Base-by-base conservation (phyloP, 1,284 basidiomycete genomes). In the Tremellales sp. region DNA sequence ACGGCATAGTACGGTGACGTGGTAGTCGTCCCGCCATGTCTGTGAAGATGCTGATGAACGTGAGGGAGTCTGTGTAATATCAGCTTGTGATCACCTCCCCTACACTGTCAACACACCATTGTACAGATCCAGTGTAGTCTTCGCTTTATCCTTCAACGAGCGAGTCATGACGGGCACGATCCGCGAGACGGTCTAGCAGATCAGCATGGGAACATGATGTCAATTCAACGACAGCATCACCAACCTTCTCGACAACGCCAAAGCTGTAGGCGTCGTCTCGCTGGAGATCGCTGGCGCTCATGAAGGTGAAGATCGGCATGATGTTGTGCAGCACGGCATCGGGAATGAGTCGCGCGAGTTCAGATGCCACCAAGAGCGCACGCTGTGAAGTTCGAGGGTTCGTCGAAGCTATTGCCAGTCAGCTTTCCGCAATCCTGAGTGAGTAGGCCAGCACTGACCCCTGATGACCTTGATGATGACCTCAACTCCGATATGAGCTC, bases 241-340 rank as follows among this genome's bases (percentile, higher is more conserved):
- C 52, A 47, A 88, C 89, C 80, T 87, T 89, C 68, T 97, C 91
- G 11, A 98, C 89, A 4, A 98, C 92, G 25, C 84, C 83, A 77
- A 97, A 93, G 67, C 88, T 94, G 75, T 93, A 94, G 0, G 87
- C 83, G 68, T 99, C 96, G 65, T 99, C 96, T 40, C 93, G 81
- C 70, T 97, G 92, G 76, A 98, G 86, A 21, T 97, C 85, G 52
- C 91, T 91, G 7, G 90, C 88, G 24, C 96, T 94, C 86, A 98
- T 97, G 76, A 97, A 98, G 0, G 94, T 97, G 76, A 99, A 97
- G 50, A 99, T 86, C 5, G 96, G 93, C 91, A 98, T 97, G 53
- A 97, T 82, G 63, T 96, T 92, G 69, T 90, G 90, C 25, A 97
- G 78, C 13, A 96, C 89, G 7, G 89, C 86, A 52, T 94, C 90